Conservation (phyloP, 345 rosid species). For the Odontarrhena argentea region DNA sequence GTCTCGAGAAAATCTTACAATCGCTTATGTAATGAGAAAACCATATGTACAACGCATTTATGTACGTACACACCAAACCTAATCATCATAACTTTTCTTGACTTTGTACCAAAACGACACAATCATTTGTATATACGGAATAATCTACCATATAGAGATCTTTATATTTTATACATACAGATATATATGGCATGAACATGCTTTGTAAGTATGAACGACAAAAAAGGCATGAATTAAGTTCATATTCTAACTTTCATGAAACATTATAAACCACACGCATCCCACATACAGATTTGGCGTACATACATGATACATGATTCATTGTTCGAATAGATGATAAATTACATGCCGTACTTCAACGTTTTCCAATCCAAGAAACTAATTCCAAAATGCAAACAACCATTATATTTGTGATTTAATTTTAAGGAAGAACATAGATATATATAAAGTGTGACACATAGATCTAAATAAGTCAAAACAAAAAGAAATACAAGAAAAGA, state of each 20-base stretch:
- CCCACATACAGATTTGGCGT: background rate
- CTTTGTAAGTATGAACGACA: background rate
- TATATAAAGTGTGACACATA: slow-evolving; percentile 28
- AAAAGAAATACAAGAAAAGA: slow-evolving; percentile 15
- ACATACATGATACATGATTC: background rate
- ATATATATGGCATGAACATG: slow-evolving; percentile 4
- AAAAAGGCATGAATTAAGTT: background rate
- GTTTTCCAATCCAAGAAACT: background rate
- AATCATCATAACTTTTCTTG: slow-evolving; percentile 28
- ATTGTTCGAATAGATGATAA: background rate
- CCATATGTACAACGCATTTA: slow-evolving; percentile 25
- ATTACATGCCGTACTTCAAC: background rate
- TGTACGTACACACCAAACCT: slow-evolving; percentile 14
- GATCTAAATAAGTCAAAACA: slow-evolving; percentile 23
- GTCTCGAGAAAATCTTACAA: slow-evolving; percentile 12
- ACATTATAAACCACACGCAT: background rate
- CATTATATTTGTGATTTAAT: slow-evolving; percentile 16
- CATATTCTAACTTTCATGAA: background rate
- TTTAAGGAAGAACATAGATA: slow-evolving; percentile 10
- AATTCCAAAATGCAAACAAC: slow-evolving; percentile 1
- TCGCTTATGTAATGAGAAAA: slow-evolving; percentile 1
- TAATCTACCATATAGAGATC: slow-evolving; percentile 13
- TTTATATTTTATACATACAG: background rate
- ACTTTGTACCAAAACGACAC: slow-evolving; percentile 26
- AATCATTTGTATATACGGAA: slow-evolving; percentile 28